Percentiles rank a stretch among this genome's conserved stretches.
Conservation (phyloP, 169 alveolate genomes). For the Eimeria necatrix region DNA sequence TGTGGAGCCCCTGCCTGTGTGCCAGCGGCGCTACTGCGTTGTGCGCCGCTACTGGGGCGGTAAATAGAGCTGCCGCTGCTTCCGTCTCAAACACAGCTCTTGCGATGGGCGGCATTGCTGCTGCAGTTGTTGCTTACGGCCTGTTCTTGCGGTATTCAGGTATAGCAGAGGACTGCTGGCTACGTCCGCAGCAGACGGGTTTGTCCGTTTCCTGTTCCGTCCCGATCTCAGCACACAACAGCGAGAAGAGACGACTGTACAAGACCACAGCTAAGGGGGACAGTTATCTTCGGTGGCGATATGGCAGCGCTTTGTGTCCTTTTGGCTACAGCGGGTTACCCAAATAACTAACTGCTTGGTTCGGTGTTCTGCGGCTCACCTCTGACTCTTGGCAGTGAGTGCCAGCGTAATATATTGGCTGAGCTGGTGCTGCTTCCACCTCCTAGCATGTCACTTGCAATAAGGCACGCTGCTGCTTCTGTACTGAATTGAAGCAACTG, state of each 20-base stretch:
- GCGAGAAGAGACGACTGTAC: not conserved
- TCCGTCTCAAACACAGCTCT: not conserved
- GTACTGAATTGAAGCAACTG: too few relatives aligned
- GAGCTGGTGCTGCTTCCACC: not conserved
- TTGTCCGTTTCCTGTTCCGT: slow-evolving; percentile 24
- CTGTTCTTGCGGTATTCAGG: slow-evolving; percentile 14
- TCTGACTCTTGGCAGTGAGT: not conserved
- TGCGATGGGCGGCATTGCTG: not conserved
- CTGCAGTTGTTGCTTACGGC: not conserved
- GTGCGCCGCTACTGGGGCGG: not conserved
- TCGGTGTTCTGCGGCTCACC: not conserved
- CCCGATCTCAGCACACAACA: not conserved
- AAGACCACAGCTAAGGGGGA: not conserved
- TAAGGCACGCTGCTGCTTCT: too few relatives aligned
- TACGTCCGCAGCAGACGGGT: slow-evolving; percentile 52
- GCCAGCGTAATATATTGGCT: not conserved
- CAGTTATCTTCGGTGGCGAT: not conserved
- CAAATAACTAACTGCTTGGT: not conserved
- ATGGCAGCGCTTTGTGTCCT: not conserved
- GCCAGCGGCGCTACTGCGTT: not conserved
- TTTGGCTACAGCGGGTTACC: not conserved
- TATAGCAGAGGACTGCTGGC: slow-evolving; percentile 54
- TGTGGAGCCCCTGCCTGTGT: too few relatives aligned
- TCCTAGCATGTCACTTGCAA: not conserved
- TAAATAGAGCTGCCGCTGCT: not conserved